Conservation (phyloP, 495 filamentous ascomycete genomes). For the Aspergillus egyptiacus region DNA sequence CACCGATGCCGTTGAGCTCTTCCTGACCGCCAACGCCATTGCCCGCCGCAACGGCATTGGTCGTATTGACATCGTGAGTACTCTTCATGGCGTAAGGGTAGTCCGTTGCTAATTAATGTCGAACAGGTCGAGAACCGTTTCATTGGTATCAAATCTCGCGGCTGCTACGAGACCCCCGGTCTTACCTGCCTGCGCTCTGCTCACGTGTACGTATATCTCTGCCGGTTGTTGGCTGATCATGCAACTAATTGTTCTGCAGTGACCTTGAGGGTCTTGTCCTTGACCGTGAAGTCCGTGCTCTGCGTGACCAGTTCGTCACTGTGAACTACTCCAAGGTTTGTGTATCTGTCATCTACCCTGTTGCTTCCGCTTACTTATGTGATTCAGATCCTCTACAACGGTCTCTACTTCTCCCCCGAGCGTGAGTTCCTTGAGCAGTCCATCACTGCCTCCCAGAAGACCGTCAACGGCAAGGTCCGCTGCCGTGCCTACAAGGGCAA, state of each 20-base stretch:
- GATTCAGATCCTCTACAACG: slow-evolving; percentile 21
- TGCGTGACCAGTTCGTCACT: slow-evolving; percentile 76
- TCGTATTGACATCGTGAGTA: slow-evolving; percentile 70
- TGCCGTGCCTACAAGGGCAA: slow-evolving; percentile 72
- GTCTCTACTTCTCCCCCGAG: slow-evolving; percentile 71
- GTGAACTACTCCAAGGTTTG: slow-evolving; percentile 57
- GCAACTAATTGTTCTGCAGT: slow-evolving; percentile 9
- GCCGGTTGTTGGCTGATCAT: not conserved
- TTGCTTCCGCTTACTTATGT: slow-evolving; percentile 15
- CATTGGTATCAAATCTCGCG: slow-evolving; percentile 80
- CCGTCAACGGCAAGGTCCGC: slow-evolving; percentile 62
- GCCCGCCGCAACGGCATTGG: slow-evolving; percentile 73
- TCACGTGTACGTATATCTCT: slow-evolving; percentile 42
- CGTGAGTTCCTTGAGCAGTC: slow-evolving; percentile 72
- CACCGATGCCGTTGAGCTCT: slow-evolving; percentile 62
- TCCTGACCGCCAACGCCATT: slow-evolving; percentile 73
- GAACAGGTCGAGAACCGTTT: slow-evolving; percentile 64
- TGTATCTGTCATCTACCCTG: not conserved
- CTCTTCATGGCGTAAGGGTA: not conserved
- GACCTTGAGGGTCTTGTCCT: slow-evolving; percentile 81
- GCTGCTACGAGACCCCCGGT: slow-evolving; percentile 82
- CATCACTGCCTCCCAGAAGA: slow-evolving; percentile 65
- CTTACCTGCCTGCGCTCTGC: slow-evolving; percentile 69
- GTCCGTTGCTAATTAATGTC: not conserved
- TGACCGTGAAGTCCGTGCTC: slow-evolving; percentile 74